Percentiles rank a stretch among this genome's conserved stretches.
phyloP scores from a whole-genome alignment of 2,329 filamentous ascomycete genomes.

The Colletotrichum tamarilloi region DNA sequence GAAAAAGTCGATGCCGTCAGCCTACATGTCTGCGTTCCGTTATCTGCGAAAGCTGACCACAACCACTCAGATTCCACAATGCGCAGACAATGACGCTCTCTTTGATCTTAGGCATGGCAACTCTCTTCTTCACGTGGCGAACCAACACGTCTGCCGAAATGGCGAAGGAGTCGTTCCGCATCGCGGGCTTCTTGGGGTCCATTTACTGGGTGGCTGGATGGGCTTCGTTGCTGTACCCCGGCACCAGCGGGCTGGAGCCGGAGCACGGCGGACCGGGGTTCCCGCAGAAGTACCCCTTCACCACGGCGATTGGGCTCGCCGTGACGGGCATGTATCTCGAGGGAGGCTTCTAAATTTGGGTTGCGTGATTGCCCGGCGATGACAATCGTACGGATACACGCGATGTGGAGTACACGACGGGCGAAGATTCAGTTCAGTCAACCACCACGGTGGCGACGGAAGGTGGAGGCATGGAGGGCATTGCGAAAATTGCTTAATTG shows the following conservation, averaged over 20 bases:
- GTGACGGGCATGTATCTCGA: slow-evolving; percentile 27
- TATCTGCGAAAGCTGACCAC: not conserved
- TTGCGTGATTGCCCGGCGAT: not conserved
- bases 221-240: slow-evolving; percentile 49
- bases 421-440: not conserved
- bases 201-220: slow-evolving; percentile 56
- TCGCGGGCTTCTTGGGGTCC: slow-evolving; percentile 49
- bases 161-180: slow-evolving; percentile 45
- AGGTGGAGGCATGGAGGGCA: not conserved
- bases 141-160: slow-evolving; percentile 37
- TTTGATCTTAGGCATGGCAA: slow-evolving; percentile 49
- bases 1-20: not conserved
- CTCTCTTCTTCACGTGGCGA: slow-evolving; percentile 54
- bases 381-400: no score
- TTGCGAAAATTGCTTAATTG: not conserved
- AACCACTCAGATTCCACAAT: slow-evolving; percentile 50
- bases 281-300: slow-evolving; percentile 46
- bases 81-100: slow-evolving; percentile 56
- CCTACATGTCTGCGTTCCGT: not conserved
- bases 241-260: slow-evolving; percentile 52
- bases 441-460: not conserved
- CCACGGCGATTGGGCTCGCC: slow-evolving; percentile 17
- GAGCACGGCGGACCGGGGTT: slow-evolving; percentile 57
- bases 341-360: not conserved
- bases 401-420: not conserved